Conservation (phyloP, 441 rosid species). For the Omphalea diandra region DNA sequence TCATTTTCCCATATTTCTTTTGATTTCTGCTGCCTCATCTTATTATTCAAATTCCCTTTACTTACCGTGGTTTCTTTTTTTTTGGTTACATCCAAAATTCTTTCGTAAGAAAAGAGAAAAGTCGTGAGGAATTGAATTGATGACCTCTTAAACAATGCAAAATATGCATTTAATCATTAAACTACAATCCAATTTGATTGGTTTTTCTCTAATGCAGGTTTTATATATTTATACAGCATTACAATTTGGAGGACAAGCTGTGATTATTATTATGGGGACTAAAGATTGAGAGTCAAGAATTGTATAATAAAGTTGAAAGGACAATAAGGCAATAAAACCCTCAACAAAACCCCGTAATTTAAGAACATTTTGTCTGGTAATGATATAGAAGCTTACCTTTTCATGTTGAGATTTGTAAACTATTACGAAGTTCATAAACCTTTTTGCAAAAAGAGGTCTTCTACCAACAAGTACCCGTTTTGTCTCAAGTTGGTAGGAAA, state of each 20-base stretch:
- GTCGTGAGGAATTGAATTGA: too few relatives aligned
- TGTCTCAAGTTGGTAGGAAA: background rate
- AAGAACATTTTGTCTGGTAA: conserved; percentile 40
- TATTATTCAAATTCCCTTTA: background rate
- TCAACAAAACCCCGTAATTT: conserved; percentile 37
- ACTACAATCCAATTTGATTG: too few relatives aligned
- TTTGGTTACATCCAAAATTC: too few relatives aligned
- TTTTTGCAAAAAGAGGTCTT: background rate
- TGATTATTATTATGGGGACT: conserved; percentile 20
- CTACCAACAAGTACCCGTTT: background rate
- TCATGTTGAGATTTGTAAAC: conserved; percentile 10
- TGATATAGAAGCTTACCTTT: conserved; percentile 28
- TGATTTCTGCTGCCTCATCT: background rate
- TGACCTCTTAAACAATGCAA: too few relatives aligned
- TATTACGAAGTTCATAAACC: background rate
- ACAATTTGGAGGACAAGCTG: too few relatives aligned
- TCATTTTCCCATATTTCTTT: background rate
- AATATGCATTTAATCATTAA: too few relatives aligned
- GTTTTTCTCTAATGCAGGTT: too few relatives aligned
- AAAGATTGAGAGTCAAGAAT: conserved; percentile 26
- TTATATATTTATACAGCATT: too few relatives aligned
- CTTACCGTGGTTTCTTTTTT: too few relatives aligned
- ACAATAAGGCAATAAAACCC: conserved; percentile 10
- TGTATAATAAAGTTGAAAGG: conserved; percentile 22
- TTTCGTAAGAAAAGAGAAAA: too few relatives aligned